Base-by-base conservation (phyloP, 306 rosid species). In the Comarum palustre region DNA sequence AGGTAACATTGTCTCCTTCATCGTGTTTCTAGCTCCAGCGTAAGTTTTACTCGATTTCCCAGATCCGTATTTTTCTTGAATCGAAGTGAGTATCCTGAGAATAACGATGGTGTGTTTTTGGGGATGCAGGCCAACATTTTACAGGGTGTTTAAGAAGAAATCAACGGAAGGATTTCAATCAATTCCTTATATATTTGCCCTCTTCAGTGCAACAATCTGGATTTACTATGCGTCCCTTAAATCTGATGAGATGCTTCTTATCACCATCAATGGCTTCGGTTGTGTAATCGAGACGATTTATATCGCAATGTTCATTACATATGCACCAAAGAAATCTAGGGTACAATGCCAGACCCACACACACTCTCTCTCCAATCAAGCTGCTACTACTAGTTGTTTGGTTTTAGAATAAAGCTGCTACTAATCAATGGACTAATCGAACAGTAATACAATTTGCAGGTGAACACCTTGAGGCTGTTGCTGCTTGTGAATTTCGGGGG, bases 191-290 rank as follows among this genome's bases (percentile, higher is more conserved):
- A 91, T 94, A 71, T 89, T 88, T 8, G 88, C 99, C 61, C 88
- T 94, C n/a, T 91, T 94, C 76, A 90, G 92, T 69, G 89, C 96
- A 63, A 94, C 84, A 89, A 84, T 94, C 73, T 94, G 99, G 99
- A 80, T 91, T 2, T 94, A 89, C 77, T 94, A 94, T 32, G 99
- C 99, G 1, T 83, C 83, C 3, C 81, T 91, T 32, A 94, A 94
- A 79, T 65, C 84, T 0, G 83, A 86, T 3, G 94, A 88, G 73
- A 72, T 85, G 6, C 96, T 94, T 42, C 84, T 94, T 20, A 78
- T 91, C 79, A 94, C 97, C 60, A 88, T 91, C 76, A 94, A 94
- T 45, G 54, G 88, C 1, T 69, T 91, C 34, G 99, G 97, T 43
- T 88, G 92, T 46, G 74, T 88, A 4, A 80, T 94, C 5, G 99